A percentile compares a stretch with the other conserved stretches of the same genome.
Evolutionary conservation across 148 eudicot genomes (phyloP).

Genomic region (Agrostemma githago): DNA sequence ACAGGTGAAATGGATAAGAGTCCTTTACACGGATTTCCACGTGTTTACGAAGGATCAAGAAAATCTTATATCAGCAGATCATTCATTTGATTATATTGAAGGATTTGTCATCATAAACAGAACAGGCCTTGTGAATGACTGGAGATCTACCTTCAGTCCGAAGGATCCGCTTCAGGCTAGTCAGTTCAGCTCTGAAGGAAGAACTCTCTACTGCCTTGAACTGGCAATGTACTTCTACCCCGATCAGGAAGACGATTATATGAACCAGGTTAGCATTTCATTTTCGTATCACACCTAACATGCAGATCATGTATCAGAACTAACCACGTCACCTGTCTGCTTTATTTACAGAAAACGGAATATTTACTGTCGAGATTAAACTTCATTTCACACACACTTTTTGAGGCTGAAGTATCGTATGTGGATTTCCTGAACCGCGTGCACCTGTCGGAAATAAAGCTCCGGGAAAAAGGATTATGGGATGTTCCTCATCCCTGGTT

Average conservation of each 20-base stretch:
- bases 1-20: slow-evolving; percentile 54
- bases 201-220: slow-evolving; percentile 63
- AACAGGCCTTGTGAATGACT: slow-evolving; percentile 61
- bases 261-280: slow-evolving; percentile 43
- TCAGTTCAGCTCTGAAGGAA: slow-evolving; percentile 63
- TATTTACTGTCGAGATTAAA: slow-evolving; percentile 45
- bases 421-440: slow-evolving; percentile 75
- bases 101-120: slow-evolving; percentile 67
- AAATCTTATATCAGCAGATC: slow-evolving; percentile 45
- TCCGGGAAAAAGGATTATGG: slow-evolving; percentile 65
- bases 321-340: background rate
- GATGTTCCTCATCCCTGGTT: slow-evolving; percentile 95
- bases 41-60: slow-evolving; percentile 79
- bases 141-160: slow-evolving; percentile 81
- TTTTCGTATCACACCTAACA: background rate
- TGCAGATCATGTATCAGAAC: background rate
- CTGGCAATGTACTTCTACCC: slow-evolving; percentile 55
- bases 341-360: slow-evolving; percentile 46
- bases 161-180: slow-evolving; percentile 69
- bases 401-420: slow-evolving; percentile 54
- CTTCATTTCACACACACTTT: slow-evolving; percentile 65
- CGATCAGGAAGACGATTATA: slow-evolving; percentile 23
- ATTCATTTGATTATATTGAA: slow-evolving; percentile 69
- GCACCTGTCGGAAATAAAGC: slow-evolving; percentile 63
- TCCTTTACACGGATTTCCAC: slow-evolving; percentile 66